phyloP scores from a whole-genome alignment of 805 yeast species.

The Zygotorulaspora florentina region DNA sequence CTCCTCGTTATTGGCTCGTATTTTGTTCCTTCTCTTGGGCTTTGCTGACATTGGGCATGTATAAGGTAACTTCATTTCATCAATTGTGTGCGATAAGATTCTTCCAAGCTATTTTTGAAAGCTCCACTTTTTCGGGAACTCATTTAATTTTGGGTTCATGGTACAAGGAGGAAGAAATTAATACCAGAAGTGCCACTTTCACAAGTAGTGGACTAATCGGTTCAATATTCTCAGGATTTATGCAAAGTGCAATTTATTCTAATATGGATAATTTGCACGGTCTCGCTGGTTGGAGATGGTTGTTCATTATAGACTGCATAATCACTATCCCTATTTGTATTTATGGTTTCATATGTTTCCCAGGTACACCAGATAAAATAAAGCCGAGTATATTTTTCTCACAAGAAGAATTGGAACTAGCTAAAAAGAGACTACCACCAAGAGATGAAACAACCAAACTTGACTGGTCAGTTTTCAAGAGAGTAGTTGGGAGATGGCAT shows the following conservation, averaged over 20 bases:
- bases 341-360: conserved; percentile 48
- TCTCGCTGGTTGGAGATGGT: conserved; percentile 57
- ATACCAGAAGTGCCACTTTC: conserved; percentile 48
- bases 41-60: conserved; percentile 44
- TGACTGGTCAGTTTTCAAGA: conserved; percentile 36
- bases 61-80: conserved; percentile 40
- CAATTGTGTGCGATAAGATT: conserved; percentile 53
- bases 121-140: conserved; percentile 48
- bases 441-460: conserved; percentile 34
- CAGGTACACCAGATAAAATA: conserved; percentile 46
- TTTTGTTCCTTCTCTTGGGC: conserved; percentile 52
- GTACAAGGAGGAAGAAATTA: conserved; percentile 44
- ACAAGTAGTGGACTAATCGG: conserved; percentile 51
- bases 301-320: conserved; percentile 54
- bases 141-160: conserved; percentile 49
- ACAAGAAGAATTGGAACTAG: conserved; percentile 38
- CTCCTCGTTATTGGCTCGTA: conserved; percentile 50
- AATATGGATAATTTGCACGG: conserved; percentile 44
- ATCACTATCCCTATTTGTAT: conserved; percentile 50
- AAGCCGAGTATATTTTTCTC: conserved; percentile 34
- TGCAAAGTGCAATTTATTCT: conserved; percentile 47
- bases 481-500: conserved; percentile 48
- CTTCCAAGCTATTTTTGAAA: conserved; percentile 53
- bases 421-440: conserved; percentile 38
- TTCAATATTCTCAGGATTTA: conserved; percentile 45